Percentiles rank a stretch among this genome's conserved stretches.
Evolutionary conservation across 257 asterid species (phyloP).

Genomic region (Solanum microdontum): DNA sequence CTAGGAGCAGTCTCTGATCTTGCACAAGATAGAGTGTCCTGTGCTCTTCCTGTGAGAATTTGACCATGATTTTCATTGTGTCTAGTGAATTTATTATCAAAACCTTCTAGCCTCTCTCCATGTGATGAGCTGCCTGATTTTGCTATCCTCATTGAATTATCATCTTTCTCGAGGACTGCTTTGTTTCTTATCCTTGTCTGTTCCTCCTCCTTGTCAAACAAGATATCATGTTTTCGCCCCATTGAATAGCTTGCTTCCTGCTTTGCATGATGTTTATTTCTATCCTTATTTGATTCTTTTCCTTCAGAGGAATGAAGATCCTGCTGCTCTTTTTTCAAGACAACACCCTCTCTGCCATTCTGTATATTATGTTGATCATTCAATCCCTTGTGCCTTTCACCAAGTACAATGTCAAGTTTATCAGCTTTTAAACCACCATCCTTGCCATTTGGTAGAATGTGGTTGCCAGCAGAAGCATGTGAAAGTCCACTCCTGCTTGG

Average conservation of each 20-base stretch:
- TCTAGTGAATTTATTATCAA: slow-evolving; percentile 7
- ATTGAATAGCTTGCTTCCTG: slow-evolving; percentile 25
- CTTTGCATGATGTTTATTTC: slow-evolving; percentile 18
- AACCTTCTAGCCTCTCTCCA: slow-evolving; percentile 19
- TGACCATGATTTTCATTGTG: neutral
- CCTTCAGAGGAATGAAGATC: slow-evolving; percentile 13
- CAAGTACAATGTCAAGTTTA: slow-evolving; percentile 7
- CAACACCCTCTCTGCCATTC: slow-evolving; percentile 22
- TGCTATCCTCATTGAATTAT: slow-evolving; percentile 16
- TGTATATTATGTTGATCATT: slow-evolving; percentile 14
- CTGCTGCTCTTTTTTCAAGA: slow-evolving; percentile 24
- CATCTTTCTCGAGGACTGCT: slow-evolving; percentile 18
- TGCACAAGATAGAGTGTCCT: slow-evolving; percentile 22
- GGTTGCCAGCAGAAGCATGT: slow-evolving; percentile 9
- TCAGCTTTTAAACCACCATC: slow-evolving; percentile 22
- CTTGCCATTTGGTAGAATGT: slow-evolving; percentile 25
- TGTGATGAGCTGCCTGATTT: slow-evolving; percentile 33
- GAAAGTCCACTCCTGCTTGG: slow-evolving; percentile 10
- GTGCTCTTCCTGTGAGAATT: slow-evolving; percentile 8
- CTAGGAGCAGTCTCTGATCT: slow-evolving; percentile 19
- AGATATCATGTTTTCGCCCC: slow-evolving; percentile 15
- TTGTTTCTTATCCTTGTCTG: slow-evolving; percentile 21
- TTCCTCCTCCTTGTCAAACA: slow-evolving; percentile 20
- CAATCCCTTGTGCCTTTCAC: slow-evolving; percentile 23
- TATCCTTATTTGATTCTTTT: slow-evolving; percentile 21